Evolutionary conservation across 345 rosid species (phyloP), one percentile per base, ranked within the genome.

Genomic region (Populus ilicifolia): DNA sequence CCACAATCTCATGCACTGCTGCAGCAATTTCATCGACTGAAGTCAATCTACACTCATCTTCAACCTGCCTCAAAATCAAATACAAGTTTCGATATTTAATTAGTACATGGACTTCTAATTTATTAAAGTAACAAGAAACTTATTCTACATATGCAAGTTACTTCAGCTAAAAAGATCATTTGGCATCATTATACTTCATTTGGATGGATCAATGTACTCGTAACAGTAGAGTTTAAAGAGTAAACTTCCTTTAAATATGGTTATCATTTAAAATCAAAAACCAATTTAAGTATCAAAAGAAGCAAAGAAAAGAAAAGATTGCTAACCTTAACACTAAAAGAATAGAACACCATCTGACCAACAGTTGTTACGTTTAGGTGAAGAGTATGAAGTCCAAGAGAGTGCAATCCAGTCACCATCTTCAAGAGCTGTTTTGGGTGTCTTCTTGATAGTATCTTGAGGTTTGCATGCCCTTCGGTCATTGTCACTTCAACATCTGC

Each of bases 401-500:
- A 80, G 75, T 80, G 67, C 67, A 93, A 67, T 44, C 84, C 92
- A 16, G 62, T 70, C 66, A 91, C 82, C 83, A 91, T 83, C 76
- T 87, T 89, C 81, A 84, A 52, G 54, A 89, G 84, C 77, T 86
- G 87, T 80, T 76, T 89, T 50, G 91, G 93, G 7, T 74, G 83
- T 72, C 73, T 81, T 77, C 74, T 87, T 36, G 86, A 75, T 46
- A 81, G 79, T 75, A 93, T 87, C 83, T 88, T 91, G 68, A 93
- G 76, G 84, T 85, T 91, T 50, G 88, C 90, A 70, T 89, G 88
- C 63, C 75, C 80, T 43, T 89, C 94, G 62, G 84, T 81, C 89
- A 89, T 83, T 23, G 88, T 89, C 38, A 91, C 96, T 78, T 89
- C 91, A 72, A 93, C 89, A 33, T 89, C 89, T 7, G 89, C 92